Evolutionary conservation across 2,329 filamentous ascomycete species (phyloP).

Genomic region (Xylaria polymorpha): DNA sequence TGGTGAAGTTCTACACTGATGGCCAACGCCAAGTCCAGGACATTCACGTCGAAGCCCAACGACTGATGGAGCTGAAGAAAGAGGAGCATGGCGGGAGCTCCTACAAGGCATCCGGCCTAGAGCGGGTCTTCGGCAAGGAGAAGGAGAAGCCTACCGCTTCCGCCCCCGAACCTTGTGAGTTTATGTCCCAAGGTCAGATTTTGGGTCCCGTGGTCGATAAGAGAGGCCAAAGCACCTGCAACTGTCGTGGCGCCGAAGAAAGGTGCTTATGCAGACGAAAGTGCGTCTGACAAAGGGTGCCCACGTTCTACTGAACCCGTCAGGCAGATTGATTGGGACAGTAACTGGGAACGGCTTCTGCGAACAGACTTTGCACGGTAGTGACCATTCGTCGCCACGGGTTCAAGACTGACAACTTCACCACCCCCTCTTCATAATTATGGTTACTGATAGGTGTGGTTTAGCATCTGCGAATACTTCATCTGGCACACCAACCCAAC

Average conservation of each 20-base stretch:
- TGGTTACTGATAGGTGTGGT: slow-evolving; percentile 23
- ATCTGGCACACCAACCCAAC: slow-evolving; percentile 10
- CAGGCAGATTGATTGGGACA: not conserved
- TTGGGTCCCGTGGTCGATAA: slow-evolving; percentile 20
- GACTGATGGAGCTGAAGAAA: slow-evolving; percentile 89
- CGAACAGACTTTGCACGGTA: slow-evolving; percentile 15
- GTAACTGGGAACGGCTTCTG: not conserved
- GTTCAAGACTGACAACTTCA: not conserved
- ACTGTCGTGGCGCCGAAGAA: slow-evolving; percentile 12
- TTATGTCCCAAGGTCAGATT: slow-evolving; percentile 38
- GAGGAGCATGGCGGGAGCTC: slow-evolving; percentile 69
- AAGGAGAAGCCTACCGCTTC: slow-evolving; percentile 50
- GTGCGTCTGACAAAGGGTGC: slow-evolving; percentile 13
- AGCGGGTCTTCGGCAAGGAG: slow-evolving; percentile 68
- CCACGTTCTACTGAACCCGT: not conserved
- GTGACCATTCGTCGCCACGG: not conserved
- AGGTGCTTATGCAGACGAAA: not conserved
- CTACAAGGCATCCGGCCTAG: slow-evolving; percentile 68
- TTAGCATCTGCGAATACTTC: slow-evolving; percentile 20
- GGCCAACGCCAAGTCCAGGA: slow-evolving; percentile 91
- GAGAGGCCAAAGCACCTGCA: slow-evolving; percentile 24
- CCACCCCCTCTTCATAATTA: slow-evolving; percentile 22
- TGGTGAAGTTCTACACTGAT: slow-evolving; percentile 88
- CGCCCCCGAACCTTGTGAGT: slow-evolving; percentile 36
- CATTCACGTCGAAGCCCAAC: slow-evolving; percentile 89